Conservation (phyloP, 2,329 filamentous ascomycete genomes). For the Cladosporium sp. region DNA sequence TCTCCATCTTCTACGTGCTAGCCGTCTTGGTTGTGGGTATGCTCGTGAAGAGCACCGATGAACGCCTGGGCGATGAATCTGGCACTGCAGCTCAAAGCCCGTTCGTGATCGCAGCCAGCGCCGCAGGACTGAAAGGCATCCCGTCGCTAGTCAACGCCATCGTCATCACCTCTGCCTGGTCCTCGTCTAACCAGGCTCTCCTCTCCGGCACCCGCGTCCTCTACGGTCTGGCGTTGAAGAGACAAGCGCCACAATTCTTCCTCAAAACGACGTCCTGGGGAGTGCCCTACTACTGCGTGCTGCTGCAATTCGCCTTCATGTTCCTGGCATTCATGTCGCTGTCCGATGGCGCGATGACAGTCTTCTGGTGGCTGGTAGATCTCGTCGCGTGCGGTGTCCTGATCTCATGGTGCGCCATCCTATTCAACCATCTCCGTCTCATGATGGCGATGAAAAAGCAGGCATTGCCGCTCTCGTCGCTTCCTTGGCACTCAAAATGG, state of each 20-base stretch:
- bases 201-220: constrained; percentile 51
- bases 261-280: constrained; percentile 35
- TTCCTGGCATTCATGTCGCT: constrained; percentile 27
- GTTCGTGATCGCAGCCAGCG: constrained; percentile 56
- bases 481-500: constrained; percentile 35
- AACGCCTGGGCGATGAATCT: constrained; percentile 25
- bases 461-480: constrained; percentile 18
- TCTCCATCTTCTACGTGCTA: constrained; percentile 38
- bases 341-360: constrained; percentile 50
- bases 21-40: constrained; percentile 35
- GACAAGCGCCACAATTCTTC: constrained; percentile 57
- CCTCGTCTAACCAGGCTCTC: constrained; percentile 51
- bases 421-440: constrained; percentile 23
- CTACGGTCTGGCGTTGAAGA: constrained; percentile 55
- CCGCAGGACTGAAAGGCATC: constrained; percentile 57
- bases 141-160: constrained; percentile 64
- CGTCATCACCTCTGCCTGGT: constrained; percentile 62
- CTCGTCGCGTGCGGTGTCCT: constrained; percentile 60
- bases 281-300: constrained; percentile 23
- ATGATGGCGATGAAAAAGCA: constrained; percentile 25
- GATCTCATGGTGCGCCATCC: constrained; percentile 51
- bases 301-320: constrained; percentile 25
- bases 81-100: constrained; percentile 43
- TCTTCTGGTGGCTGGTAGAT: constrained; percentile 63
- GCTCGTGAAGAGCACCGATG: constrained; percentile 37